Base-by-base conservation (phyloP, 768 basidiomycete genomes). In the Lentinula lateritia region DNA sequence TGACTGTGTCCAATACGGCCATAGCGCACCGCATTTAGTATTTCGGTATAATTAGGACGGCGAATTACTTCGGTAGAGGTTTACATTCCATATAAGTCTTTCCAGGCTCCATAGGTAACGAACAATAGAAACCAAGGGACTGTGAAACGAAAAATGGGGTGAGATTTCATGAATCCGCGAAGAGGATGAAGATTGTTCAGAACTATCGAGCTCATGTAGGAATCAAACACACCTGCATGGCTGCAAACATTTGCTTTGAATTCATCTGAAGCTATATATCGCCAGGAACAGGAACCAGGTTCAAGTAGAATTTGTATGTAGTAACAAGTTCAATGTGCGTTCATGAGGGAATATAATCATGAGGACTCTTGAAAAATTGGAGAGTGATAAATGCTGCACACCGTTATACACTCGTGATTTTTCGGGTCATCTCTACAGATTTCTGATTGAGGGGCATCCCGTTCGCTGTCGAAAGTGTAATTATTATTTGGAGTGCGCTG, bases 21-120 rank as follows among this genome's bases (percentile, higher is more conserved):
- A 23, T 45, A 42, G 3, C 23, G n/a, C 20, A 20, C 39, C 2
- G 8, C 38, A 15, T 56, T 7, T 56, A 13, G 28, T 10, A 53
- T 53, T 12, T 41, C 36, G 35, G 12, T 12, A 18, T 8, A 28
- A 15, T 23, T 34, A 4, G 12, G 32, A 50, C 13, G 18, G 7
- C 20, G 10, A 18, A 16, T 59, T 39, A 59, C 20, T 59, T 59
- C 12, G 58, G 58, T 28, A 59, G 23, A n/a, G 80, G 87, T 67
- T 74, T 86, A 73, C 88, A 90, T 65, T 87, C 82, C 75, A 90
- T 87, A 64, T 90, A 75, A 23, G 86, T 87, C 70, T 77, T 80
- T 58, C 74, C 70, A 6, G 87, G 89, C 68, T 91, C 84, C 68
- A 83, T 83, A 13, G 88, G 86, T 50, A 88, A 70, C 2, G 84